phyloP scores from a whole-genome alignment of 495 filamentous ascomycete species.

The Neurospora sp. region DNA sequence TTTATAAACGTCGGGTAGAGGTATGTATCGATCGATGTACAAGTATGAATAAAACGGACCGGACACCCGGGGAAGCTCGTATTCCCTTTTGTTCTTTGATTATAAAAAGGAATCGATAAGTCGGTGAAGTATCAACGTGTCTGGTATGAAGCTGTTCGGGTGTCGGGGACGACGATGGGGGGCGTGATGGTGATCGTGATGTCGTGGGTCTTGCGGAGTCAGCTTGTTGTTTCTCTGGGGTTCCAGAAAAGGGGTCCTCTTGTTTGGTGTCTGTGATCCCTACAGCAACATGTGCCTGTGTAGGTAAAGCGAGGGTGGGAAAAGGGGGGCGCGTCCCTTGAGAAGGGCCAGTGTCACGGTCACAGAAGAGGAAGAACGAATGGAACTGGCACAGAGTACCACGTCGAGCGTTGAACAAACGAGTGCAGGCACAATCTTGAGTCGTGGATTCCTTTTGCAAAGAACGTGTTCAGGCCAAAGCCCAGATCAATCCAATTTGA shows the following conservation, averaged over 20 bases:
- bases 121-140: background rate
- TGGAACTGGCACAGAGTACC: conserved; percentile 52
- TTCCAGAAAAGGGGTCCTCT: background rate
- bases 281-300: background rate
- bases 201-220: background rate
- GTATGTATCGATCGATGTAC: background rate
- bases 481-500: background rate
- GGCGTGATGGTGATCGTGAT: conserved; percentile 1
- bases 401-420: conserved; percentile 3
- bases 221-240: background rate
- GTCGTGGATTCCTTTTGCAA: background rate
- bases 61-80: background rate
- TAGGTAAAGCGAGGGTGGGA: background rate
- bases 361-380: conserved; percentile 36
- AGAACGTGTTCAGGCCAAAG: background rate
- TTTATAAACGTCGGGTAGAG: background rate
- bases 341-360: conserved; percentile 1
- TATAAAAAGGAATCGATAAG: background rate
- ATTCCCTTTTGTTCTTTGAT: background rate
- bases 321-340: conserved; percentile 2
- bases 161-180: background rate
- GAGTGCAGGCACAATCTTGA: background rate
- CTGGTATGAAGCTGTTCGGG: background rate
- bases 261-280: background rate
- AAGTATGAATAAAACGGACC: background rate